A percentile compares a stretch with the other conserved stretches of the same genome.
Conservation (phyloP, 139 green algal species). For the Diplosphaera chodatii region DNA sequence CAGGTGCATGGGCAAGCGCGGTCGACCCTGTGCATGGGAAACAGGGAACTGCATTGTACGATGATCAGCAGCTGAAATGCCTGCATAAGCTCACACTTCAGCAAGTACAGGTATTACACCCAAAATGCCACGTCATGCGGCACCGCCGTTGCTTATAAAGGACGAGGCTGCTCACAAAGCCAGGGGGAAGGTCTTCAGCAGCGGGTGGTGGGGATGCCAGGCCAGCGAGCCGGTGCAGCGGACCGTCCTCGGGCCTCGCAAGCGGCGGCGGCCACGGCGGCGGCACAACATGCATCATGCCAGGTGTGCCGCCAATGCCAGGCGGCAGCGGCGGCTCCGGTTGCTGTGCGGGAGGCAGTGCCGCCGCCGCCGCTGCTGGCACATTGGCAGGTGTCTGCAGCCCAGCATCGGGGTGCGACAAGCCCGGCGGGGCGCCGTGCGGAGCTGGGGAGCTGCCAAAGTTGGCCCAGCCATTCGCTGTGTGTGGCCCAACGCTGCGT, state of each 20-base stretch:
- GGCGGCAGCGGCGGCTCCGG: not conserved
- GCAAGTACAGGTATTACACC: too few species aligned
- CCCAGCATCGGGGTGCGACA: too few species aligned
- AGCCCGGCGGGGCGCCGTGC: too few species aligned
- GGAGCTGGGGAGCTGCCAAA: not conserved
- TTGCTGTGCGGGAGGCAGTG: not conserved
- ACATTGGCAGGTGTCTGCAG: too few species aligned
- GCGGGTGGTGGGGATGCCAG: not conserved
- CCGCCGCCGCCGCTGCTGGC: too few species aligned
- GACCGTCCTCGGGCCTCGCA: slow-evolving; percentile 1
- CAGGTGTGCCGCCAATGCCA: not conserved
- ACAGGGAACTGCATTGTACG: too few species aligned
- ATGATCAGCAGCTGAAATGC: too few species aligned
- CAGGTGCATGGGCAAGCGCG: too few species aligned
- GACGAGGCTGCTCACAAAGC: not conserved
- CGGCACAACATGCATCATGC: slow-evolving; percentile 25
- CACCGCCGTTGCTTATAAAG: too few species aligned
- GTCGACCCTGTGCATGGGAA: not conserved
- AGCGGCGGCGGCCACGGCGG: not conserved
- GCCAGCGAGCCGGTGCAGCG: not conserved
- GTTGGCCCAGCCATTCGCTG: not conserved
- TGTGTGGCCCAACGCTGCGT: slow-evolving; percentile 3
- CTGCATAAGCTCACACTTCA: too few species aligned
- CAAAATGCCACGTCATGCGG: too few species aligned
- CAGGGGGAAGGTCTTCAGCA: not conserved